phyloP scores from a whole-genome alignment of 495 filamentous ascomycete species.

The Astrocystis sublimbata region DNA sequence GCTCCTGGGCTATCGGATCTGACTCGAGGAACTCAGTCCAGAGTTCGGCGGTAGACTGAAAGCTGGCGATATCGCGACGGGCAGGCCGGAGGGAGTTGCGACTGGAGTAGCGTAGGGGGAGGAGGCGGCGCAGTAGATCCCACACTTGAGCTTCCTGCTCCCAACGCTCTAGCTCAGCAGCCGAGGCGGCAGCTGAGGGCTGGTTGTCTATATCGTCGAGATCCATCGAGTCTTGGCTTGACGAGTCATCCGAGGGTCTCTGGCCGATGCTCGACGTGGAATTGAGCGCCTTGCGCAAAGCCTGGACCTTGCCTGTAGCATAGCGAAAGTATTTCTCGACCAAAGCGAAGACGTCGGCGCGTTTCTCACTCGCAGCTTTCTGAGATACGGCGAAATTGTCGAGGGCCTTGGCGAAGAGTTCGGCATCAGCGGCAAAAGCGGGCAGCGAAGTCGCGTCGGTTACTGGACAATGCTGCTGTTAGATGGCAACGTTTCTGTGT shows the following conservation, averaged over 20 bases:
- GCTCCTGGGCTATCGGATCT: conserved; percentile 60
- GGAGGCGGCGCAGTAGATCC: conserved; percentile 70
- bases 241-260: conserved; percentile 55
- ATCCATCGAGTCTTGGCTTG: conserved; percentile 61
- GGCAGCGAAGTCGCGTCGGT: conserved; percentile 11
- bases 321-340: conserved; percentile 48
- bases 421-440: conserved; percentile 42
- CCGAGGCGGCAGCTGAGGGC: conserved; percentile 31
- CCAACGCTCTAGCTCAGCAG: conserved; percentile 38
- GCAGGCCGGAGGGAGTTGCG: conserved; percentile 34
- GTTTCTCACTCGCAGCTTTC: conserved; percentile 40
- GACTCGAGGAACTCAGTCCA: conserved; percentile 52
- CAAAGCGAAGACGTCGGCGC: conserved; percentile 44
- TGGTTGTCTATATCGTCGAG: conserved; percentile 49
- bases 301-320: conserved; percentile 38
- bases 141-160: conserved; percentile 80
- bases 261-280: conserved; percentile 14
- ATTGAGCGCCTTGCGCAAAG: conserved; percentile 36
- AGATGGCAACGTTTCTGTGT: conserved; percentile 17
- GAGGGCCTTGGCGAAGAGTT: conserved; percentile 47
- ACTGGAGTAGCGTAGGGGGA: conserved; percentile 50
- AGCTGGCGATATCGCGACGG: conserved; percentile 30
- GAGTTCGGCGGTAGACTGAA: conserved; percentile 36
- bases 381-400: conserved; percentile 38
- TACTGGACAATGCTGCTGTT: conserved; percentile 26